Evolutionary conservation across 441 rosid species (phyloP), one percentile per base, ranked within the genome.

Genomic region (Iberis amara): DNA sequence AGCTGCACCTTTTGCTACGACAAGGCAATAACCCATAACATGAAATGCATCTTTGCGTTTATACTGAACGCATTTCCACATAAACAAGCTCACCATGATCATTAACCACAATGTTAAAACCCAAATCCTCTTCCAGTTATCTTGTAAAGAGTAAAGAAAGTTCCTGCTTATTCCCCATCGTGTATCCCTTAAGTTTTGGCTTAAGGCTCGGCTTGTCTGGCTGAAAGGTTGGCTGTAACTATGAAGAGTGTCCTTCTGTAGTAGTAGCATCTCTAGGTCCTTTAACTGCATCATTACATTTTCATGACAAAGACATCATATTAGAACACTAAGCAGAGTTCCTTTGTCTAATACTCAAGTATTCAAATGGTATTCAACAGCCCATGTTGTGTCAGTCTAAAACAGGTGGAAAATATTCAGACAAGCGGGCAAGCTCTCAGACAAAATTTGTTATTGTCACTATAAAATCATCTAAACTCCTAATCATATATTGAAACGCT

Each of bases 21-120:
- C 70, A 43, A 82, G 79, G 47, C 89, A 82, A 42, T 79, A 82
- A 52, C 82, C 83, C 89, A 82, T 79, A 28, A 82, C 75, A 21
- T 67, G 24, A 42, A 62, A 82, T 11, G 86, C 79, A 8, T 18
- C 32, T 59, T 74, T 79, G 42, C 61, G 77, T 63, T 63, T 76
- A 70, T 82, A 82, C 37, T 77, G 80, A 12, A 48, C 4, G 49
- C 73, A 79, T 53, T 79, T 82, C 86, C 89, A 82, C 12, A 71
- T 42, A 53, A 82, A 77, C 11, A 82, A 62, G 7, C 70, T 77
- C 4, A 68, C 65, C 89, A 79, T 76, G 48, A 79, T 74, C 62
- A 49, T 32, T 8, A 79, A 38, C 89, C 89, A 82, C 35, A 77
- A 32, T 13, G 76, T 41, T 58, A 82, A 44, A 12, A 82, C 77